Conservation (phyloP, 2,329 filamentous ascomycete genomes). For the Ophiostoma pallidulum region DNA sequence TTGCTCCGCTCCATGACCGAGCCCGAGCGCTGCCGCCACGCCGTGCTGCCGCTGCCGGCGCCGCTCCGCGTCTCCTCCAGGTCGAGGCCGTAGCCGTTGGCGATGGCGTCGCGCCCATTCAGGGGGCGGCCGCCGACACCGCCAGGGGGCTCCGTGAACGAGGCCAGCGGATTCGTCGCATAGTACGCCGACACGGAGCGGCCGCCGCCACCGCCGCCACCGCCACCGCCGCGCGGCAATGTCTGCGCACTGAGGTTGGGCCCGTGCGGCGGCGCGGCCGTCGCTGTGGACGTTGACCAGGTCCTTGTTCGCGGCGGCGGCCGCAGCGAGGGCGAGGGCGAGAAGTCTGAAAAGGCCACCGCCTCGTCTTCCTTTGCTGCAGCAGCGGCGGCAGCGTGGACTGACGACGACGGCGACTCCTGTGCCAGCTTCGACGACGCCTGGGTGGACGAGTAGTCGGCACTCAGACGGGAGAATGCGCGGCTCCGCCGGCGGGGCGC, state of each 20-base stretch:
- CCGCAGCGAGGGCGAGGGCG: background rate
- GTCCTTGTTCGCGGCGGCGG: background rate
- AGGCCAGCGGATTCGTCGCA: conserved; percentile 2
- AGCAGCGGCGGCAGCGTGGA: conserved; percentile 1
- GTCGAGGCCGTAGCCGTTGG: background rate
- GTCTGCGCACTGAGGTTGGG: background rate
- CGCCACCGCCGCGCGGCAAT: conserved; percentile 1
- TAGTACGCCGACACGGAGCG: conserved; percentile 12
- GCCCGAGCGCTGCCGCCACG: background rate
- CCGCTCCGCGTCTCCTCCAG: conserved; percentile 1
- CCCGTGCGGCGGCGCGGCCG: background rate
- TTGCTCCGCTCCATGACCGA: conserved; percentile 13
- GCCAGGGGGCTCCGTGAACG: too few relatives aligned
- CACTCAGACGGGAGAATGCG: conserved; percentile 4
- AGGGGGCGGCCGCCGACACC: background rate
- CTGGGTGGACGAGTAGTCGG: conserved; percentile 8
- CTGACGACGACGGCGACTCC: background rate
- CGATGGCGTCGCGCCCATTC: too few relatives aligned
- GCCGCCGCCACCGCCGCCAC: too few relatives aligned
- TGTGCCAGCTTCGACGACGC: conserved; percentile 5
- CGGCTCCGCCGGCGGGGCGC: conserved; percentile 5
- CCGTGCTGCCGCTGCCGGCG: background rate
- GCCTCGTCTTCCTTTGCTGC: background rate
- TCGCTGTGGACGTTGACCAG: background rate
- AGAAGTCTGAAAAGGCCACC: background rate